These are phyloP conservation scores for Wolfiporia cocos DNA, from an alignment of 1,284 basidiomycete genomes.

Conservation along the genomic window DNA sequence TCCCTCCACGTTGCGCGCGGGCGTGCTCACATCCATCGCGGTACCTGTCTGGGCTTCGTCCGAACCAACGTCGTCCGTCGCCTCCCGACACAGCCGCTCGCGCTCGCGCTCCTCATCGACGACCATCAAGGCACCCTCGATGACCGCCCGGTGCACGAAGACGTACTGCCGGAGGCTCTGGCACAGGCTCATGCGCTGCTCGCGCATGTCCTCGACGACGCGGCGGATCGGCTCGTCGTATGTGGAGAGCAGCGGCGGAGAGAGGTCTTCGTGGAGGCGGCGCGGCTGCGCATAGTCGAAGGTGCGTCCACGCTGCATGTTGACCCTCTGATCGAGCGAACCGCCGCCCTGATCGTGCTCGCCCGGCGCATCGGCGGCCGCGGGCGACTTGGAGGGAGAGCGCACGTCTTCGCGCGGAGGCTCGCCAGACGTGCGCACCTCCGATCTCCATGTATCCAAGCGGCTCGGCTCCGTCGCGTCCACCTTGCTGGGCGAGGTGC, in stretches of 20 bases:
- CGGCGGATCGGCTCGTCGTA: constrained; percentile 71
- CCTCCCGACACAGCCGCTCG: constrained; percentile 22
- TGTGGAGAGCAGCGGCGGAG: constrained; percentile 54
- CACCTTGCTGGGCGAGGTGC: neutral
- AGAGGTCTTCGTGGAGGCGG: constrained; percentile 42
- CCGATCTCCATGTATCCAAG: constrained; percentile 25
- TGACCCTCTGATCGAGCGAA: constrained; percentile 1
- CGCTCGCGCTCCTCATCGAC: constrained; percentile 64
- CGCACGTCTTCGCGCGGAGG: neutral
- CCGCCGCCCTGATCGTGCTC: neutral
- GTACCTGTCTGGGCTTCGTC: neutral
- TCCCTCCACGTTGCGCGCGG: neutral
- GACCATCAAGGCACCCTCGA: constrained; percentile 75
- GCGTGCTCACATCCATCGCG: neutral
- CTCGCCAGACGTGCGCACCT: constrained; percentile 15
- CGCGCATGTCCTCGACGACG: constrained; percentile 83
- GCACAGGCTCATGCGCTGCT: constrained; percentile 88
- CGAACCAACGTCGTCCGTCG: neutral
- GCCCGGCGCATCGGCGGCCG: neutral
- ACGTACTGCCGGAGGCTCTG: constrained; percentile 88
- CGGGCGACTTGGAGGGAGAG: constrained; percentile 1
- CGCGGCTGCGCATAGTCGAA: constrained; percentile 55
- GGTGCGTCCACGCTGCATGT: constrained; percentile 12
- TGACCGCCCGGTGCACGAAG: constrained; percentile 82
- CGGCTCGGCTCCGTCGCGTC: constrained; percentile 12